Base-by-base conservation (phyloP, 2,329 filamentous ascomycete species). In the Aspergillus tamarii region DNA sequence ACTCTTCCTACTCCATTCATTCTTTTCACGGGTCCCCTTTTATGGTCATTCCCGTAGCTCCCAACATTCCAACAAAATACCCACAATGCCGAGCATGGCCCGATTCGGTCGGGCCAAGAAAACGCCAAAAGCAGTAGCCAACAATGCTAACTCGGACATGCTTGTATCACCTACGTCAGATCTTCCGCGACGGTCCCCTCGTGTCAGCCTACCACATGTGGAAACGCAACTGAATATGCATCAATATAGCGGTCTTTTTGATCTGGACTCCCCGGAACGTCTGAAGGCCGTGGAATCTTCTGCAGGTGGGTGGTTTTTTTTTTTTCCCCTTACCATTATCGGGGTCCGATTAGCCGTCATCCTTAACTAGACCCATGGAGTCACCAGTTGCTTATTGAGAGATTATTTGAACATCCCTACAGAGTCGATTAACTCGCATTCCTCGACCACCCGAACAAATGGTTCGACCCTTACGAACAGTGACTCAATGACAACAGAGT, bases 161-260 rank as follows among this genome's bases (percentile, higher is more conserved):
- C 59, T 69, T 65, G 65, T 64, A 58, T 62, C 67, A 64, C 52
- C 61, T 45, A 56, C 62, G 59, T 64, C 67, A 70, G 67, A 69
- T 70, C 57, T 50, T 66, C 60, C 67, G 64, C 66, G 16, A 39
- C 54, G 66, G 65, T 70, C 75, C 53, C 78, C 78, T 52, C 75
- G 76, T 66, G 66, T 81, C 59, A 76, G 72, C 60, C 71, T 81
- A 43, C 71, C 75, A 43, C 75, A 77, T 73, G 76, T 81, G 67
- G 79, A 80, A 67, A 77, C 78, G 21, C 70, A 73, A 59, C 66
- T 81, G 70, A 80, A 80, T 67, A 81, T 81, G 78, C 76, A 80
- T 70, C 77, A 79, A 65, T 70, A 74, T 66, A 79, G 76, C 68
- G 73, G 76, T 61, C 68, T 79, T 45, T 78, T 78, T 62, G 77